A percentile compares a stretch with the other conserved stretches of the same genome.
These are phyloP conservation scores for Colletotrichum spaethianum DNA, from an alignment of 2,329 filamentous ascomycete species.

Conservation along the genomic window DNA sequence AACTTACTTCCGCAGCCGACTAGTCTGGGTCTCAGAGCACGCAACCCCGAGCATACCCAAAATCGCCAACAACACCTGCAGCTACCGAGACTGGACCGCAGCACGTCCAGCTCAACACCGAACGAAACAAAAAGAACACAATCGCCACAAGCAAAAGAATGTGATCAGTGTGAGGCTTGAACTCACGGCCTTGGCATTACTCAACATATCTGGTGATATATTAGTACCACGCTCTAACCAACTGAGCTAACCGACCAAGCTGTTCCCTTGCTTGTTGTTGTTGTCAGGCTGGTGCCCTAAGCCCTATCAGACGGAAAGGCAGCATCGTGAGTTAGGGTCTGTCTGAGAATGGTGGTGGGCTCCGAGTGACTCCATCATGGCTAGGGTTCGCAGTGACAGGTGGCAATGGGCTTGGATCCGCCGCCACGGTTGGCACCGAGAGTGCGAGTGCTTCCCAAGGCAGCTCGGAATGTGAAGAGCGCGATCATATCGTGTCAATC, in stretches of 20 bases:
- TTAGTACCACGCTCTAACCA: conserved; percentile 40
- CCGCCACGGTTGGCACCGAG: not conserved
- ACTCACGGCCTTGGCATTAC: conserved; percentile 38
- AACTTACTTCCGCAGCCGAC: not conserved
- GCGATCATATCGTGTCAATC: not conserved
- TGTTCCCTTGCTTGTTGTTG: not conserved
- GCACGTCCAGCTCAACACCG: not conserved
- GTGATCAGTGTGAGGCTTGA: conserved; percentile 38
- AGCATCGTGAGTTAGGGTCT: not conserved
- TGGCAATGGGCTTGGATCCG: not conserved
- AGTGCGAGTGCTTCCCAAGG: not conserved
- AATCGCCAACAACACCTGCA: not conserved
- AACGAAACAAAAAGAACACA: not conserved
- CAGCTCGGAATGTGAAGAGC: not conserved
- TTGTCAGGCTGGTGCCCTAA: accelerated
- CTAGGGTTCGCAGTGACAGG: not conserved
- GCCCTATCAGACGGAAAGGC: not conserved
- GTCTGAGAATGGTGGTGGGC: not conserved
- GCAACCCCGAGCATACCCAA: not conserved
- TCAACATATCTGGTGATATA: conserved; percentile 27
- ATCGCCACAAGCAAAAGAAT: not conserved
- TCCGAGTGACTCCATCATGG: not conserved
- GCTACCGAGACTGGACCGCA: not conserved
- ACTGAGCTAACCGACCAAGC: conserved; percentile 37
- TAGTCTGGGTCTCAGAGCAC: not conserved